Base-by-base conservation (phyloP, 768 basidiomycete genomes). In the Cystofilobasidium capitatum region DNA sequence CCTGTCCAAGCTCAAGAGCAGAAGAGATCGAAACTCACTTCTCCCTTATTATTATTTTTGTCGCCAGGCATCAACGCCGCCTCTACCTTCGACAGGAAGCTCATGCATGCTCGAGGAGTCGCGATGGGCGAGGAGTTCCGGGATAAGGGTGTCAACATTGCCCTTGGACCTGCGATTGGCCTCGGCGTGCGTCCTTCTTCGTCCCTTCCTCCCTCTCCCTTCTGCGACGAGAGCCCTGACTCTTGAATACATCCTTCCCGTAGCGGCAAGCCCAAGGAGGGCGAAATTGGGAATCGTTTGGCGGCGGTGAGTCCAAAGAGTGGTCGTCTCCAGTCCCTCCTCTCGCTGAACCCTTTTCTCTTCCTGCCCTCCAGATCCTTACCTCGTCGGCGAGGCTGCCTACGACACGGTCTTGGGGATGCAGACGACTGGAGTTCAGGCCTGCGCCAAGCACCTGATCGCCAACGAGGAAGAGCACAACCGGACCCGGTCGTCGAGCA, bases 31-130 rank as follows among this genome's bases (percentile, higher is more conserved):
- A 49, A 26, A 55, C 39, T 33, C 2, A 54, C 45, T 47, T 13
- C 44, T 37, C 24, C 31, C 6, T 9, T 33, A 17, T 2, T 22
- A 20, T 33, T 20, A 6, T 63, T 42, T 5, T 7, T 26, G 22
- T 91, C 79, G 91, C 93, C 0, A 82, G 88, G 84, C 0, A 80
- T 96, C 71, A 91, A 88, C 63, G 80, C 85, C 0, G 93, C 89
- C 6, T 81, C 89, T 8, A 89, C 92, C 7, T 69, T 62, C 13
- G 67, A 69, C 40, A 22, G 60, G n/a, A 44, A 42, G 39, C 39
- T 62, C 31, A 62, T 62, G 40, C 40, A 26, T 6, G 39, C 37
- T 22, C 37, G 60, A 45, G 60, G 60, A 9, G 14, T 62, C 22
- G 60, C 39, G 13, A 20, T 62, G 16, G 60, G 60, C n/a, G 24